Conservation (phyloP, 2,329 filamentous ascomycete genomes). For the Verticillium klebahnii region DNA sequence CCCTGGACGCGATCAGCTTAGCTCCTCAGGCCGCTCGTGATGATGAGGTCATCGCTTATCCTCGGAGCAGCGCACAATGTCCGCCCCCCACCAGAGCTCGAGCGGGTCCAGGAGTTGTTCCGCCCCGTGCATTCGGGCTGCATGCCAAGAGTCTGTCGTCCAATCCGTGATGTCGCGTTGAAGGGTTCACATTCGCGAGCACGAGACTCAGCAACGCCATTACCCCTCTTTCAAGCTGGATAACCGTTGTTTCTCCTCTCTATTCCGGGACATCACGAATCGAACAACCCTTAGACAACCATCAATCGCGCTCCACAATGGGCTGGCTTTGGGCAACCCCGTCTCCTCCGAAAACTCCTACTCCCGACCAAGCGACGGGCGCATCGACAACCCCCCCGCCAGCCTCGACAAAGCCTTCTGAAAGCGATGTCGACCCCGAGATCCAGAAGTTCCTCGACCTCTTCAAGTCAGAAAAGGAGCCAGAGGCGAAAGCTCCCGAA, state of each 20-base stretch:
- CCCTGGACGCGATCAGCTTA: neutral
- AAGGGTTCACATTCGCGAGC: neutral
- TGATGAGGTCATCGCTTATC: neutral
- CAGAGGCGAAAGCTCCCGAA: constrained; percentile 11
- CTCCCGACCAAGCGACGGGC: constrained; percentile 16
- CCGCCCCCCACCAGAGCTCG: neutral
- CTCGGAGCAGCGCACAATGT: neutral
- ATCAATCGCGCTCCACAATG: constrained; percentile 34
- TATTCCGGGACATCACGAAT: neutral
- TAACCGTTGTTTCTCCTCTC: neutral
- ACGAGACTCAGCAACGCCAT: neutral
- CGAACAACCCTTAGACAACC: neutral
- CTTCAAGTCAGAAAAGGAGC: constrained; percentile 30
- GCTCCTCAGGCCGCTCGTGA: neutral
- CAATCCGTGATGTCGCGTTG: neutral
- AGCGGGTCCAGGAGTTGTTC: neutral
- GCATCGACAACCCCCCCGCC: constrained; percentile 14
- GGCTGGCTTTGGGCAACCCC: constrained; percentile 56
- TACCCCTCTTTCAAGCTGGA: neutral
- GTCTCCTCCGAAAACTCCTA: constrained; percentile 24
- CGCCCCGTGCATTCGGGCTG: neutral
- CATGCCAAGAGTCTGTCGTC: neutral
- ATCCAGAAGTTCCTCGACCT: constrained; percentile 50
- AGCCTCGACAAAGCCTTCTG: constrained; percentile 9
- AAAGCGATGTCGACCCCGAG: constrained; percentile 38